Evolutionary conservation across 148 eudicot species (phyloP).

Genomic region (Camellia granthamiana): DNA sequence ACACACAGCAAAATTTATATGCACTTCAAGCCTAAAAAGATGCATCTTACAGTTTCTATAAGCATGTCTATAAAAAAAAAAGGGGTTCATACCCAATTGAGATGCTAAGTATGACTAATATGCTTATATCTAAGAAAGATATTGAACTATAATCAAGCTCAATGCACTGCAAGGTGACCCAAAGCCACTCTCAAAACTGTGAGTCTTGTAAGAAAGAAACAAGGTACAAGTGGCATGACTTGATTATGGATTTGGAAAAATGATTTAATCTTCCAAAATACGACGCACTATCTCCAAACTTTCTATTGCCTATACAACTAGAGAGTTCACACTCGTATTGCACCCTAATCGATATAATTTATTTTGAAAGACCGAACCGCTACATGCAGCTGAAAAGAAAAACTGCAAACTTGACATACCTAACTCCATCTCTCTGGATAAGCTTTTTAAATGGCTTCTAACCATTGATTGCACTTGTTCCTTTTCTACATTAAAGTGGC

Average conservation of each 20-base stretch:
- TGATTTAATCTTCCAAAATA: conserved; percentile 1
- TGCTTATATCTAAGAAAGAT: neutral
- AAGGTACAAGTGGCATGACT: neutral
- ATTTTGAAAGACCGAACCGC: neutral
- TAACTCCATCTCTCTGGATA: conserved; percentile 39
- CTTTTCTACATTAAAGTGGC: conserved; percentile 32
- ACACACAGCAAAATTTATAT: neutral
- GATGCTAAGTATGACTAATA: neutral
- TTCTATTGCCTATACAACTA: conserved; percentile 8
- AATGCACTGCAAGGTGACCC: neutral
- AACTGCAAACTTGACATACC: conserved; percentile 30
- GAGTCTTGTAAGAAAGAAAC: neutral
- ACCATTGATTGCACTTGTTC: conserved; percentile 42
- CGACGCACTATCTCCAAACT: neutral
- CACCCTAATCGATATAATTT: too few relatives aligned
- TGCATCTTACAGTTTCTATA: neutral
- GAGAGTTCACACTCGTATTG: neutral
- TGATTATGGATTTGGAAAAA: neutral
- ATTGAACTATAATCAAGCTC: neutral
- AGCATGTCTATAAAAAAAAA: neutral
- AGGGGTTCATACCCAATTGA: neutral
- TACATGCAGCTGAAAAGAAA: neutral
- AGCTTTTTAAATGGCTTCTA: conserved; percentile 37
- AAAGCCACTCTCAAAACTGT: too few relatives aligned
- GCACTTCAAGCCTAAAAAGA: neutral